phyloP scores from a whole-genome alignment of 225 moss, liverwort and hornwort species.

The Pseudoscleropodium purum region DNA sequence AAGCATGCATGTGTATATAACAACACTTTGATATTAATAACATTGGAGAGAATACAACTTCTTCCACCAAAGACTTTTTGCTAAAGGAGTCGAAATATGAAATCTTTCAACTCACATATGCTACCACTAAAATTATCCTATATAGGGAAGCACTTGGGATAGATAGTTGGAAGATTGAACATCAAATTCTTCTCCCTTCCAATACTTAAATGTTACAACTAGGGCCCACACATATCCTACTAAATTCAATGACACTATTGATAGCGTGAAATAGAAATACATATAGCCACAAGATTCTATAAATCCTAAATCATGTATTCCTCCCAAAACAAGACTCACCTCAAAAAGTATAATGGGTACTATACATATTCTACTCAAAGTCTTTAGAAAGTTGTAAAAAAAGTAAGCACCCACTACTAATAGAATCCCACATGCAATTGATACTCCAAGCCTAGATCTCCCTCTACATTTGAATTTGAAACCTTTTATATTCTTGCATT shows the following conservation, averaged over 20 bases:
- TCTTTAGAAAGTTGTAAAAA: not conserved
- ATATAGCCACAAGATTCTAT: too few relatives aligned
- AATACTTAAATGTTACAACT: not conserved
- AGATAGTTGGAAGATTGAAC: not conserved
- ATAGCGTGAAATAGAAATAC: too few relatives aligned
- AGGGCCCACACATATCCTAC: not conserved
- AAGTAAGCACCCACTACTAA: not conserved
- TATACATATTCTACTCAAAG: not conserved
- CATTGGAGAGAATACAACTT: accelerated
- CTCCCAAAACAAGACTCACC: not conserved
- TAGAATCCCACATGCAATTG: not conserved
- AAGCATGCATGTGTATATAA: not conserved
- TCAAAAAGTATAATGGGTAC: not conserved
- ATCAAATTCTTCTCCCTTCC: not conserved
- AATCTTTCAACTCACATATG: not conserved
- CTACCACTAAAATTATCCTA: not conserved
- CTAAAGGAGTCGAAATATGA: not conserved
- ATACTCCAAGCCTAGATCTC: accelerated
- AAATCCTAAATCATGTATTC: too few relatives aligned
- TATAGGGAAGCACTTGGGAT: not conserved
- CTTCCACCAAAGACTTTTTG: not conserved
- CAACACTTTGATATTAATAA: not conserved
- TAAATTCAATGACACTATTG: too few relatives aligned
- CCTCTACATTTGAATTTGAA: accelerated
- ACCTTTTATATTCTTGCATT: not conserved